phyloP scores from a whole-genome alignment of 176 grass and related monocot genomes.

The Poa pratensis region DNA sequence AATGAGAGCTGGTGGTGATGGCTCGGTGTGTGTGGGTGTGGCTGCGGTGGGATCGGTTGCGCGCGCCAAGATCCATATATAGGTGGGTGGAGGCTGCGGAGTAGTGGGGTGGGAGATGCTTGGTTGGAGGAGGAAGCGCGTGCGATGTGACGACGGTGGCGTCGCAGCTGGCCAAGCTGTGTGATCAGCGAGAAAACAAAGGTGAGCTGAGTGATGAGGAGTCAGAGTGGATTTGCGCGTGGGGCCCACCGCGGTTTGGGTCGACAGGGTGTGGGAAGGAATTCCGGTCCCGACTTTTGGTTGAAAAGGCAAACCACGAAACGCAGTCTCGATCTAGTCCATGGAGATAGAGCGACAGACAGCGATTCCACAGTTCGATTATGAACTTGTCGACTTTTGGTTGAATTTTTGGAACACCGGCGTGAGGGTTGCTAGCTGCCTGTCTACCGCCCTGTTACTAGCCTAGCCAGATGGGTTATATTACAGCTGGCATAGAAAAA shows the following conservation, averaged over 20 bases:
- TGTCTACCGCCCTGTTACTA: background rate
- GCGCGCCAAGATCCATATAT: constrained; percentile 31
- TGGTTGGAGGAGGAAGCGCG: constrained; percentile 40
- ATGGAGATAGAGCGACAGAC: background rate
- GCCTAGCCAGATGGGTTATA: background rate
- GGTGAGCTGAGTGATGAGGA: background rate
- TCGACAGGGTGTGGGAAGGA: background rate
- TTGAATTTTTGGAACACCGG: background rate
- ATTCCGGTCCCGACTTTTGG: background rate
- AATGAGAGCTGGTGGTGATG: background rate
- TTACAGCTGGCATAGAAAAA: background rate
- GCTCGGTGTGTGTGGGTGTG: background rate
- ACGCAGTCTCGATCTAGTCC: too few relatives aligned
- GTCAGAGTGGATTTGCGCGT: constrained; percentile 46
- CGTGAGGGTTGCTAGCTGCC: background rate
- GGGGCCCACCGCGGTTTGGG: constrained; percentile 25
- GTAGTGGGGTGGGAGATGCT: background rate
- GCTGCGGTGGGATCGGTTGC: background rate
- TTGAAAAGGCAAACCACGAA: background rate
- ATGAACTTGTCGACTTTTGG: background rate
- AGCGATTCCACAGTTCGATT: background rate
- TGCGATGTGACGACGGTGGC: constrained; percentile 38
- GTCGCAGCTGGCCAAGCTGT: background rate
- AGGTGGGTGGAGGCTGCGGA: background rate
- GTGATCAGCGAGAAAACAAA: background rate